These are phyloP conservation scores for Neocatenulostroma microsporum DNA, from an alignment of 2,329 filamentous ascomycete genomes.

Conservation along the genomic window DNA sequence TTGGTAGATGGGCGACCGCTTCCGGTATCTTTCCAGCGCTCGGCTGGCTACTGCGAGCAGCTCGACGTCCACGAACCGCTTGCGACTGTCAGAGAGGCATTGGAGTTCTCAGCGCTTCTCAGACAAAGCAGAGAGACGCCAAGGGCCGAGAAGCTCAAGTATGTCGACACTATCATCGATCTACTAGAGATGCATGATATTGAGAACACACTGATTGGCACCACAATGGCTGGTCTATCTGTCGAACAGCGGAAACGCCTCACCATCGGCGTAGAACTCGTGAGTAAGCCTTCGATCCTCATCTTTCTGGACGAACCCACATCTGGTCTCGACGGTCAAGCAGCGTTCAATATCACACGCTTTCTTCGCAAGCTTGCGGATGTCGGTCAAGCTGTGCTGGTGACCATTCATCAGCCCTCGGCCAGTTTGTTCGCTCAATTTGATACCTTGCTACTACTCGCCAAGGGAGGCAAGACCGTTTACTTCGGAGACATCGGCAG, in stretches of 20 bases:
- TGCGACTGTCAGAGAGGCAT: constrained; percentile 57
- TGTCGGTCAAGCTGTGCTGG: constrained; percentile 58
- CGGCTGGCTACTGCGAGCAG: constrained; percentile 52
- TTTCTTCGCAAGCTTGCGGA: constrained; percentile 60
- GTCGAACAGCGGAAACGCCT: constrained; percentile 51
- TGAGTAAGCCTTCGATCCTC: constrained; percentile 51
- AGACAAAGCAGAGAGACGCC: constrained; percentile 53
- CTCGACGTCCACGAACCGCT: constrained; percentile 61
- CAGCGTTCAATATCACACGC: constrained; percentile 57
- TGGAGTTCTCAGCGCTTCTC: constrained; percentile 58
- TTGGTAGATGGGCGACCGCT: constrained; percentile 37
- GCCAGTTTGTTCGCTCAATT: constrained; percentile 60
- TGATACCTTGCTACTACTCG: constrained; percentile 56
- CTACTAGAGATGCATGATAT: constrained; percentile 61
- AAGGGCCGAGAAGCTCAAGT: constrained; percentile 56
- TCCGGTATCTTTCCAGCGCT: constrained; percentile 43
- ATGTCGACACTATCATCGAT: constrained; percentile 56
- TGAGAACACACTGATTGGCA: constrained; percentile 57
- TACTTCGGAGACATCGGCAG: constrained; percentile 56
- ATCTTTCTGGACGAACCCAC: constrained; percentile 58
- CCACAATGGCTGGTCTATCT: constrained; percentile 46
- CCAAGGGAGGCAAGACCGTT: constrained; percentile 57
- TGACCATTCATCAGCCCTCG: constrained; percentile 65
- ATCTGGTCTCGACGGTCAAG: constrained; percentile 54
- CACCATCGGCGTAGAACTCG: constrained; percentile 51